A percentile compares a stretch with the other conserved stretches of the same genome.
These are phyloP conservation scores for Gynochthodes officinalis DNA, from an alignment of 257 asterid genomes.

Conservation along the genomic window DNA sequence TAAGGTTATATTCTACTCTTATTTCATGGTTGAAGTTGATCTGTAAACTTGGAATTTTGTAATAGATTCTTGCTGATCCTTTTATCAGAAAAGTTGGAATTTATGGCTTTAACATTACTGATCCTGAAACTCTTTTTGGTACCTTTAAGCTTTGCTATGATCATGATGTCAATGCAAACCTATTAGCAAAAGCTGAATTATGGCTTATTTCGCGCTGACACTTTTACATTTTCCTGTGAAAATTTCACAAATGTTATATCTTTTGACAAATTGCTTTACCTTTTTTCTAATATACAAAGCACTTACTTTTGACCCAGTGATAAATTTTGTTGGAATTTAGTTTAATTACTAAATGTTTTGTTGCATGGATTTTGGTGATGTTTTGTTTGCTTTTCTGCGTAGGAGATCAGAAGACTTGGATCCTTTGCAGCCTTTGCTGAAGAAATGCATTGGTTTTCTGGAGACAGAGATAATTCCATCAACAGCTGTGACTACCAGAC, in stretches of 20 bases:
- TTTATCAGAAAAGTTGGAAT: background rate
- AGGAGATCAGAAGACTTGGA: slow-evolving; percentile 78
- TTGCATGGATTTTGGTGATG: slow-evolving; percentile 8
- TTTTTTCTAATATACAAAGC: background rate
- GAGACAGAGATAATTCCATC: slow-evolving; percentile 57
- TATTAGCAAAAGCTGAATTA: background rate
- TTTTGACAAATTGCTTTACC: background rate
- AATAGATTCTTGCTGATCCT: background rate
- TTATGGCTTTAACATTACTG: background rate
- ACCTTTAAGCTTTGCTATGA: background rate
- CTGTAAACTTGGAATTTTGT: background rate
- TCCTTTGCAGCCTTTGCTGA: slow-evolving; percentile 82
- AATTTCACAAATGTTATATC: background rate
- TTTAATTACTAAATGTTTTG: background rate
- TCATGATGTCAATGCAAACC: background rate
- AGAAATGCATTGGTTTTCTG: slow-evolving; percentile 69
- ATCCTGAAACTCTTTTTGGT: background rate
- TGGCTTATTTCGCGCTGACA: background rate
- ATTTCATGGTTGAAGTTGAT: background rate
- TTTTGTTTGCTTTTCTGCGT: slow-evolving; percentile 23
- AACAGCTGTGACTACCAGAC: slow-evolving; percentile 53
- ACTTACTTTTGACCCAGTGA: background rate
- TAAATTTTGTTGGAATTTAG: background rate
- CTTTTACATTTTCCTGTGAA: background rate
- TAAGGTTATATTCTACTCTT: slow-evolving; percentile 51